These are phyloP conservation scores for Hylodesmum podocarpum DNA, from an alignment of 306 rosid species.

Conservation along the genomic window DNA sequence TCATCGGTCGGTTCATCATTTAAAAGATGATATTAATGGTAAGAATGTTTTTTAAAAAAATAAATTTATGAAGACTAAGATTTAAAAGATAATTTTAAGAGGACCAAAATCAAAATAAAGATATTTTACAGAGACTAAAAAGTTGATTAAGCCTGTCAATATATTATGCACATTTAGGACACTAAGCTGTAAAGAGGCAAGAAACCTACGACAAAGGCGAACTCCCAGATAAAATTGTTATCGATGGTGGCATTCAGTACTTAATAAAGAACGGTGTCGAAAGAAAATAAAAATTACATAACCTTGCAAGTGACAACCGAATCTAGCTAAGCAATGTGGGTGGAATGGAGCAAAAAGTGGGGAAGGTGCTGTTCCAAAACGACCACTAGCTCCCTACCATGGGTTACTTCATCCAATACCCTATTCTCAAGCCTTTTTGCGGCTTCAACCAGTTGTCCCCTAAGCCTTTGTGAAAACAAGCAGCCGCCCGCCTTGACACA, in stretches of 20 bases:
- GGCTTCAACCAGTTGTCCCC: slow-evolving; percentile 88
- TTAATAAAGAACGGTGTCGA: neutral
- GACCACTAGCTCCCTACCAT: slow-evolving; percentile 64
- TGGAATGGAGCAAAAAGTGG: slow-evolving; percentile 55
- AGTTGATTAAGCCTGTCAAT: too few species aligned
- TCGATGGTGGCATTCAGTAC: slow-evolving; percentile 17
- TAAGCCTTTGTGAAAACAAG: slow-evolving; percentile 69
- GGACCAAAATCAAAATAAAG: too few species aligned
- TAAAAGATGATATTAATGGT: too few species aligned
- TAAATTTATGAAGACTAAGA: too few species aligned
- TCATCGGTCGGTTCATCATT: too few species aligned
- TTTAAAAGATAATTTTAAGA: too few species aligned
- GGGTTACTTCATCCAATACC: slow-evolving; percentile 51
- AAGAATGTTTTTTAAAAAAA: too few species aligned
- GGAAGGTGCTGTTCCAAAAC: slow-evolving; percentile 85
- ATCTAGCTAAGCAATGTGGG: slow-evolving; percentile 37
- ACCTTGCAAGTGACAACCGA: slow-evolving; percentile 3
- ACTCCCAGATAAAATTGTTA: neutral
- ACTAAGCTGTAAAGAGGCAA: neutral
- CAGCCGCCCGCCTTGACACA: slow-evolving; percentile 69
- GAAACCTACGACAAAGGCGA: neutral
- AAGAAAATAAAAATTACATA: slow-evolving; percentile 18
- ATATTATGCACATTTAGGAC: neutral
- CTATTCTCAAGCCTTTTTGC: slow-evolving; percentile 67
- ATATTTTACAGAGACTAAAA: too few species aligned